Evolutionary conservation across 441 rosid genomes (phyloP).

Genomic region (Erodium texanum): DNA sequence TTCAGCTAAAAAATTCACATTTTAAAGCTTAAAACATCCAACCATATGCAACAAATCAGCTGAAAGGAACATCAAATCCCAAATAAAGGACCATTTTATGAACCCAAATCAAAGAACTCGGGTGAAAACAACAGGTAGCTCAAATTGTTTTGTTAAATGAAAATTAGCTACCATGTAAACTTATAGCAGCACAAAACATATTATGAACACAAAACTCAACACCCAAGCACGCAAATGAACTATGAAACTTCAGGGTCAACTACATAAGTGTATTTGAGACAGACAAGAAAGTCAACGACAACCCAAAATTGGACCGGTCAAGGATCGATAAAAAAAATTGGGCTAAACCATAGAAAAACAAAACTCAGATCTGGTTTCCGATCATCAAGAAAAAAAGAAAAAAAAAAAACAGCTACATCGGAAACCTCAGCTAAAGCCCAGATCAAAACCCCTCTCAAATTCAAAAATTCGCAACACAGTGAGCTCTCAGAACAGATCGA

Average conservation of each 20-base stretch:
- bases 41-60: no score
- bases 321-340: no score
- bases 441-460: not conserved
- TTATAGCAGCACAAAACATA: no score
- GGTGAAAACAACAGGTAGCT: no score
- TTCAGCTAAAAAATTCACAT: not conserved
- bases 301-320: not conserved
- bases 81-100: not conserved
- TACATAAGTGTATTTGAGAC: no score
- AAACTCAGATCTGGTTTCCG: not conserved
- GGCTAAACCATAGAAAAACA: no score
- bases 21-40: no score
- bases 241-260: not conserved
- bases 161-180: no score
- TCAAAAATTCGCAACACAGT: not conserved
- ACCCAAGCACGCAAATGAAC: not conserved
- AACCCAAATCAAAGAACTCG: not conserved
- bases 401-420: not conserved
- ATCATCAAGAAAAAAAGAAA: not conserved
- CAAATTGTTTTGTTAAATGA: no score
- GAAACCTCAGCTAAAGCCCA: not conserved
- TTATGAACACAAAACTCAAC: no score
- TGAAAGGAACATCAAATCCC: no score
- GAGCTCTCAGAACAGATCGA: not conserved
- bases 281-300: not conserved